phyloP scores from a whole-genome alignment of 129 eudicot genomes.

The Chrysanthemum makinoi region DNA sequence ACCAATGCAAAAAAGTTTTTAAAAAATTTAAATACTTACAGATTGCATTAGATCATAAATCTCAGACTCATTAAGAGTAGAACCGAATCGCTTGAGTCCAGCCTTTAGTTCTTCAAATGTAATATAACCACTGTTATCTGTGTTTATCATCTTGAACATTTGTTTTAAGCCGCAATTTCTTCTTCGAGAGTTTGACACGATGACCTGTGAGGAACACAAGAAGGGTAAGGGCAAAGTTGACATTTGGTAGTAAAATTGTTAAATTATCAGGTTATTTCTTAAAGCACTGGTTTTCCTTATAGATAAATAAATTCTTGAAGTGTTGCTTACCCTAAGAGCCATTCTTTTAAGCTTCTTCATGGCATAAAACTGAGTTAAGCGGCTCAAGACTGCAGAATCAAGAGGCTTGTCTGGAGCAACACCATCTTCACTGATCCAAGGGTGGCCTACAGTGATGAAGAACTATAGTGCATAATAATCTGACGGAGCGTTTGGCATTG shows the following conservation, averaged over 20 bases:
- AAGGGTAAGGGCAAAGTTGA: conserved; percentile 24
- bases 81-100: conserved; percentile 36
- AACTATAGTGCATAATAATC: no score
- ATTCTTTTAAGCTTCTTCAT: conserved; percentile 90
- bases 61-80: conserved; percentile 33
- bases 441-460: conserved; percentile 52
- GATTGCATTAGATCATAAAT: conserved; percentile 40
- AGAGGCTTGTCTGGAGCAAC: conserved; percentile 88
- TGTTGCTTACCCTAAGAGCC: conserved; percentile 70
- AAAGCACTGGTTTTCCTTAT: no score
- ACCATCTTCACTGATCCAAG: conserved; percentile 76
- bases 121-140: conserved; percentile 42
- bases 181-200: conserved; percentile 40
- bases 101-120: conserved; percentile 44
- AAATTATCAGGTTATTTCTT: background rate
- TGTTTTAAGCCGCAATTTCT: conserved; percentile 41
- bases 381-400: conserved; percentile 70
- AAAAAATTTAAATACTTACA: conserved; percentile 15
- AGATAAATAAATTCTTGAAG: no score
- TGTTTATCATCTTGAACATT: conserved; percentile 43
- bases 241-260: background rate
- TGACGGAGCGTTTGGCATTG: no score
- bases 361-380: conserved; percentile 74
- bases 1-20: background rate
- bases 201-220: conserved; percentile 28